These are phyloP conservation scores for Tremella fuciformis DNA, from an alignment of 768 basidiomycete genomes.

Conservation along the genomic window DNA sequence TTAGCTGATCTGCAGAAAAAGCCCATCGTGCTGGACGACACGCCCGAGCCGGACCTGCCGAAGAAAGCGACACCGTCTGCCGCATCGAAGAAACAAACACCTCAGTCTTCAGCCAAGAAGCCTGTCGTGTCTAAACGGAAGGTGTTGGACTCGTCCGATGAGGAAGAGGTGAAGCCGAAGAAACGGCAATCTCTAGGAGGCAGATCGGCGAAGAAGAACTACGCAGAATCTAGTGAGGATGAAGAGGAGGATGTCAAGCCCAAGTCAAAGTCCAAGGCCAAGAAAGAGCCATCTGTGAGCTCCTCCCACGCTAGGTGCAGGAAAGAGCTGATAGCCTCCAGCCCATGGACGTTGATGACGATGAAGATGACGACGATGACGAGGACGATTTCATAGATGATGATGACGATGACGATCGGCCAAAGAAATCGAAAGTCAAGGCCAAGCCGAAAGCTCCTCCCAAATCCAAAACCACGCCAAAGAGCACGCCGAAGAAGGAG, in stretches of 20 bases:
- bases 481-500: conserved; percentile 26
- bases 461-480: conserved; percentile 13
- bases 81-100: conserved; percentile 7
- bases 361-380: conserved; percentile 20
- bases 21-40: conserved; percentile 19
- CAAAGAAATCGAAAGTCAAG: conserved; percentile 26
- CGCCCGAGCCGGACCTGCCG: conserved; percentile 16
- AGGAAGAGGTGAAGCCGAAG: conserved; percentile 30
- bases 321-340: conserved; percentile 14
- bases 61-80: conserved; percentile 7
- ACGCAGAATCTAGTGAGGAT: conserved; percentile 15
- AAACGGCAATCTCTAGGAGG: conserved; percentile 27
- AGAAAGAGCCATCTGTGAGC: conserved; percentile 22
- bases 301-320: no score
- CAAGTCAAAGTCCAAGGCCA: conserved; percentile 16
- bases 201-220: conserved; percentile 15
- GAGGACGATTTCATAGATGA: conserved; percentile 30
- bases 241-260: conserved; percentile 27
- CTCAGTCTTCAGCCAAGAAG: conserved; percentile 4
- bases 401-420: conserved; percentile 28
- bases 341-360: conserved; percentile 41
- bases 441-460: conserved; percentile 21
- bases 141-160: conserved; percentile 10
- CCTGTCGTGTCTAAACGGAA: background rate
- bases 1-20: conserved; percentile 27